phyloP scores from a whole-genome alignment of 495 filamentous ascomycete species.

The Hypoxylon crocopeplum region DNA sequence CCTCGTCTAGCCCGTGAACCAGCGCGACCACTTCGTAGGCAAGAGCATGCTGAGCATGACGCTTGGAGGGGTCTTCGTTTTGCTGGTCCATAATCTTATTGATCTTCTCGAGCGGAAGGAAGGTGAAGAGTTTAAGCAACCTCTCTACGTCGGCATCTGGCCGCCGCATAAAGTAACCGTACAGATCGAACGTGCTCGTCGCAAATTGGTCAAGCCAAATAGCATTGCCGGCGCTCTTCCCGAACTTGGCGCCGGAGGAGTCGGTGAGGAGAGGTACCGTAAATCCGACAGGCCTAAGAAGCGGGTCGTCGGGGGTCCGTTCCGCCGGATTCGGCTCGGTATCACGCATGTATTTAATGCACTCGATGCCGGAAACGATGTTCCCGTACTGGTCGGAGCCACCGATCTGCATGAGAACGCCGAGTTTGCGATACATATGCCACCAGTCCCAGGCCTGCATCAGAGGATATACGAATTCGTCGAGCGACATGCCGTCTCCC shows the following conservation, averaged over 20 bases:
- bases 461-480: slow-evolving; percentile 91
- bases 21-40: slow-evolving; percentile 81
- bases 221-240: slow-evolving; percentile 93
- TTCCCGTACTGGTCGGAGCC: slow-evolving; percentile 97
- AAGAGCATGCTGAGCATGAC: slow-evolving; percentile 80
- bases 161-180: slow-evolving; percentile 84
- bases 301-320: slow-evolving; percentile 35
- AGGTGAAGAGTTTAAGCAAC: slow-evolving; percentile 90
- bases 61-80: slow-evolving; percentile 65
- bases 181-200: slow-evolving; percentile 85
- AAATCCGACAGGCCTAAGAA: slow-evolving; percentile 71
- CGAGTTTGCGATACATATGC: slow-evolving; percentile 69
- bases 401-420: slow-evolving; percentile 84
- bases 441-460: slow-evolving; percentile 99
- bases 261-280: slow-evolving; percentile 91
- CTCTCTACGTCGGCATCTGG: slow-evolving; percentile 79
- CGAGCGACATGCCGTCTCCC: slow-evolving; percentile 90
- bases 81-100: slow-evolving; percentile 70
- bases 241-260: slow-evolving; percentile 86
- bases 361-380: slow-evolving; percentile 88
- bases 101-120: slow-evolving; percentile 74
- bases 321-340: slow-evolving; percentile 52
- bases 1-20: slow-evolving; percentile 71
- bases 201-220: slow-evolving; percentile 86
- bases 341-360: slow-evolving; percentile 73